Percentiles rank a stretch among this genome's conserved stretches.
These are phyloP conservation scores for Thermothelomyces thermophilus DNA, from an alignment of 2,329 filamentous ascomycete species.

Conservation along the genomic window DNA sequence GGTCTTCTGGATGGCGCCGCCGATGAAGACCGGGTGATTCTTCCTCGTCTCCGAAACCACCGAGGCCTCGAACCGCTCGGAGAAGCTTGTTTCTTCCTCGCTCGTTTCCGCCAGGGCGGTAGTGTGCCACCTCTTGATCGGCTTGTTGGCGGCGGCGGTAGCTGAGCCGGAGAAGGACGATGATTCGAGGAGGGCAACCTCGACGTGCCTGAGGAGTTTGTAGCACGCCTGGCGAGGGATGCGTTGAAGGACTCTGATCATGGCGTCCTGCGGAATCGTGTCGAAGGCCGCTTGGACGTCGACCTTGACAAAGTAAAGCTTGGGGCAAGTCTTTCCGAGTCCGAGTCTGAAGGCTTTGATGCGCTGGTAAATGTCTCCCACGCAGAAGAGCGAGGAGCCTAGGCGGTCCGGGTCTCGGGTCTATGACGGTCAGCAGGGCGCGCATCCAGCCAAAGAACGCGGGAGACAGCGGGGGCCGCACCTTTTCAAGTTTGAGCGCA, in stretches of 20 bases:
- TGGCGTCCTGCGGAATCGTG: constrained; percentile 76
- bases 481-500: constrained; percentile 73
- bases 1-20: constrained; percentile 53
- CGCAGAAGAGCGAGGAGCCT: constrained; percentile 75
- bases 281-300: constrained; percentile 93
- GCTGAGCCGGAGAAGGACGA: not conserved
- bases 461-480: constrained; percentile 25
- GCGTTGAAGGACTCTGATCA: constrained; percentile 59
- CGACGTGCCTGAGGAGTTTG: constrained; percentile 64
- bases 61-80: no score
- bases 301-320: constrained; percentile 81
- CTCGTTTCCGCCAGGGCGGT: constrained; percentile 32
- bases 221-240: constrained; percentile 57
- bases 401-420: constrained; percentile 50
- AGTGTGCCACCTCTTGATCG: constrained; percentile 45
- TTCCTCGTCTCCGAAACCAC: constrained; percentile 31
- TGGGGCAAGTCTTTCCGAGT: constrained; percentile 34
- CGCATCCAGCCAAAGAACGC: not conserved
- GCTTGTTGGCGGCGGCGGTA: constrained; percentile 27
- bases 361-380: constrained; percentile 69
- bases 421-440: constrained; percentile 27
- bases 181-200: constrained; percentile 50
- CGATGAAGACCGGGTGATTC: constrained; percentile 70
- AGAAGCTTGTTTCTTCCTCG: no score
- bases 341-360: constrained; percentile 61